These are phyloP conservation scores for Malbranchea zuffiana DNA, from an alignment of 2,329 filamentous ascomycete genomes.

Conservation along the genomic window DNA sequence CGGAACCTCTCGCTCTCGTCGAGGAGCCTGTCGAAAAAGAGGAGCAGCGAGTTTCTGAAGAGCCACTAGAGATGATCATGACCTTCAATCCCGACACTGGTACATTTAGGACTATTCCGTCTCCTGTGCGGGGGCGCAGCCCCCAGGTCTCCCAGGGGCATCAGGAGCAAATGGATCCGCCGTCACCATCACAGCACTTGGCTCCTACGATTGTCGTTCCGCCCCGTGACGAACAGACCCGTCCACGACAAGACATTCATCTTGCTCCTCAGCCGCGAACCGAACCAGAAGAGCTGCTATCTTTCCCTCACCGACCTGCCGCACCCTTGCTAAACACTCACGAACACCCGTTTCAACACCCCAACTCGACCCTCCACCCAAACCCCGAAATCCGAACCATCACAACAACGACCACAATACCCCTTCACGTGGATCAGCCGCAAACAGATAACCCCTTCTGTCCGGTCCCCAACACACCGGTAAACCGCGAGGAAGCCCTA, in stretches of 20 bases:
- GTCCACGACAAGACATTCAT: no score
- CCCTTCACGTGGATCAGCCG: slow-evolving; percentile 22
- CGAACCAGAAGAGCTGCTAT: no score
- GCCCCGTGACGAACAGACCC: no score
- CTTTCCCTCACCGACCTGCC: no score
- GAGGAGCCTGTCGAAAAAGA: not conserved
- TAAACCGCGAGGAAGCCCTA: slow-evolving; percentile 38
- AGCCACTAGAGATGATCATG: slow-evolving; percentile 27
- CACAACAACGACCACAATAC: slow-evolving; percentile 24
- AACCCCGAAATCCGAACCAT: slow-evolving; percentile 15
- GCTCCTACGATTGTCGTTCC: not conserved
- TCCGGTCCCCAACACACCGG: slow-evolving; percentile 32
- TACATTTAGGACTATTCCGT: slow-evolving; percentile 34
- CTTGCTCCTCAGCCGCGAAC: no score
- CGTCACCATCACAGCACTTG: not conserved
- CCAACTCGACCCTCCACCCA: no score
- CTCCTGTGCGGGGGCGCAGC: no score
- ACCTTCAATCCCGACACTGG: slow-evolving; percentile 35
- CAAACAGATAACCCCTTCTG: slow-evolving; percentile 17
- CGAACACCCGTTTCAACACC: no score
- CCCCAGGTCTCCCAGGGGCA: no score
- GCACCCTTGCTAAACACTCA: no score
- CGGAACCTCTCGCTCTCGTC: not conserved
- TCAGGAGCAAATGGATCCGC: not conserved
- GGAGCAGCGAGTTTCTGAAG: slow-evolving; percentile 1